Evolutionary conservation across 345 rosid genomes (phyloP).

Genomic region (Eucalyptus globulus): DNA sequence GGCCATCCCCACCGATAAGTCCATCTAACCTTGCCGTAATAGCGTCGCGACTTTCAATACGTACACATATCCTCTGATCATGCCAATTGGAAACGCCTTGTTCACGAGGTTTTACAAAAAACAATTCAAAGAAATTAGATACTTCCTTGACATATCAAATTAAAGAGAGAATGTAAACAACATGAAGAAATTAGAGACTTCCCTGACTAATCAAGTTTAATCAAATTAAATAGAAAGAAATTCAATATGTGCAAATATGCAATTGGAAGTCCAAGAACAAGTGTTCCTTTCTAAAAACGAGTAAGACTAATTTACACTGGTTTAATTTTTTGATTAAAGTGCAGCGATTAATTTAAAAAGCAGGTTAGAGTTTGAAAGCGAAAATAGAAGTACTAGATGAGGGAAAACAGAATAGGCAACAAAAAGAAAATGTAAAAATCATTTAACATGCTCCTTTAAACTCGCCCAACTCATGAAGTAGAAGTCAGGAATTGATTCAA

Average conservation of each 20-base stretch:
- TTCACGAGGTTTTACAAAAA: too few species aligned
- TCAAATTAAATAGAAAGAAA: background rate
- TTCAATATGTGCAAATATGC: background rate
- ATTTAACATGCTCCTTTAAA: background rate
- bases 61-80: rapidly evolving
- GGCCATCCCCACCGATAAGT: rapidly evolving
- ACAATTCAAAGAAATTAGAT: background rate
- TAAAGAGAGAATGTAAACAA: background rate
- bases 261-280: background rate
- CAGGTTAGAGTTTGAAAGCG: background rate
- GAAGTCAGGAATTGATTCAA: rapidly evolving
- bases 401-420: background rate
- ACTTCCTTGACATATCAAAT: background rate
- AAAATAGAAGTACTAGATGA: background rate
- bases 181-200: background rate
- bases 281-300: background rate
- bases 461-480: background rate
- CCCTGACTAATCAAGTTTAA: background rate
- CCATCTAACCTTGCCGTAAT: background rate
- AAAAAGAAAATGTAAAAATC: background rate
- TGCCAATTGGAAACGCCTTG: too few species aligned
- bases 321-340: background rate
- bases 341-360: background rate
- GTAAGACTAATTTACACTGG: background rate
- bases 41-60: rapidly evolving